phyloP scores from a whole-genome alignment of 2,329 filamentous ascomycete species.

The Paradendryphiella salina region DNA sequence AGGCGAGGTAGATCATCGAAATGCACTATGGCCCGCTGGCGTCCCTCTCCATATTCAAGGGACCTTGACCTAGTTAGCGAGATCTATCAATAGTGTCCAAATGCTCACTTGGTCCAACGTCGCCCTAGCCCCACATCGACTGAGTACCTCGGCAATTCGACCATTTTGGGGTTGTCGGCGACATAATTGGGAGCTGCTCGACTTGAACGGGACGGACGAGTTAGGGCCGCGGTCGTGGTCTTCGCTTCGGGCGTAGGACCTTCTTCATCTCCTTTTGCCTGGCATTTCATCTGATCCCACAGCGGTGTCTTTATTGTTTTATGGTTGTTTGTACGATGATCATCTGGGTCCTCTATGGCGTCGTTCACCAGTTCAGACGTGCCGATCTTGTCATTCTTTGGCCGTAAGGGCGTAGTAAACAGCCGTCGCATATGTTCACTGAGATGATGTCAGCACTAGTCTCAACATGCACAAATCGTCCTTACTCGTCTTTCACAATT shows the following conservation, averaged over 20 bases:
- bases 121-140: constrained; percentile 30
- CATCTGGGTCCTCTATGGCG: neutral
- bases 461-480: neutral
- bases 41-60: constrained; percentile 65
- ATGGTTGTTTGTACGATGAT: neutral
- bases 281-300: neutral
- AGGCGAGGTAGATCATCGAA: constrained; percentile 74
- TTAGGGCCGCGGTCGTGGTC: neutral
- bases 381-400: constrained; percentile 18
- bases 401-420: constrained; percentile 16
- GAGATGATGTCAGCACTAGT: constrained; percentile 2
- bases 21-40: constrained; percentile 67
- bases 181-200: constrained; percentile 8
- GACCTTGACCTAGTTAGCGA: constrained; percentile 46
- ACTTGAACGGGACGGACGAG: constrained; percentile 17
- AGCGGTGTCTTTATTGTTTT: neutral
- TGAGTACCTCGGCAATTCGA: constrained; percentile 25
- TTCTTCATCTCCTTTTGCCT: neutral
- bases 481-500: constrained; percentile 2
- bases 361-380: constrained; percentile 6
- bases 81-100: neutral
- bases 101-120: constrained; percentile 33
- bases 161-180: neutral
- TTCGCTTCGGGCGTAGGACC: neutral
- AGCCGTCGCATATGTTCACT: constrained; percentile 19